Conservation (phyloP, 305 asterid species). For the Fraxinus albicans region DNA sequence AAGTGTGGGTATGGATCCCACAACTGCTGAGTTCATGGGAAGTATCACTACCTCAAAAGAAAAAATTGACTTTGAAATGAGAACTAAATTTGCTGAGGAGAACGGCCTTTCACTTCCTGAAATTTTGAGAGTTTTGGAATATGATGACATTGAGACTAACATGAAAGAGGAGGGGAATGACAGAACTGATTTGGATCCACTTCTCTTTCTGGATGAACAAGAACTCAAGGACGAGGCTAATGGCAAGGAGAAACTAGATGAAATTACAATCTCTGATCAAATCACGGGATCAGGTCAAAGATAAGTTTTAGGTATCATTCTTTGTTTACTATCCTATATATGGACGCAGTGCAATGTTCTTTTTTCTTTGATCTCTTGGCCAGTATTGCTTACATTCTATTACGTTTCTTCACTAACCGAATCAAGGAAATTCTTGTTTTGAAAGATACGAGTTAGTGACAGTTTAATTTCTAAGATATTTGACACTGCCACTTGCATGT, state of each 20-base stretch:
- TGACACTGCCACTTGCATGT: neutral
- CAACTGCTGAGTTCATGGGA: slow-evolving; percentile 26
- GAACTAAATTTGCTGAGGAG: slow-evolving; percentile 41
- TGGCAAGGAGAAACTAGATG: slow-evolving; percentile 24
- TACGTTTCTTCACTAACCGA: neutral
- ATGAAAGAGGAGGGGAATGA: slow-evolving; percentile 31
- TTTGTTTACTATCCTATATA: neutral
- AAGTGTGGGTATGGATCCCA: slow-evolving; percentile 22
- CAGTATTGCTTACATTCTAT: neutral
- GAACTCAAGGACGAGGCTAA: slow-evolving; percentile 30
- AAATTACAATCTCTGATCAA: slow-evolving; percentile 25
- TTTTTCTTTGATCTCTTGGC: neutral
- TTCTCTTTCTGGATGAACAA: slow-evolving; percentile 30
- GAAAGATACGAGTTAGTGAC: neutral
- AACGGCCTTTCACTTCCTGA: slow-evolving; percentile 50
- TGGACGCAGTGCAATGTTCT: neutral
- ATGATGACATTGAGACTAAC: slow-evolving; percentile 38
- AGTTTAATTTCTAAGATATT: neutral
- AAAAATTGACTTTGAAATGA: slow-evolving; percentile 67
- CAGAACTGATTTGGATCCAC: slow-evolving; percentile 20
- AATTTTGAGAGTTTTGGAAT: slow-evolving; percentile 47
- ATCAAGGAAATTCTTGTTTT: neutral
- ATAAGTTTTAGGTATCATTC: slow-evolving; percentile 26
- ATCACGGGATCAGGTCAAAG: slow-evolving; percentile 12
- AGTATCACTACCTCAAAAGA: slow-evolving; percentile 47